Base-by-base conservation (phyloP, 2,329 filamentous ascomycete species). In the Penicillium sp. region DNA sequence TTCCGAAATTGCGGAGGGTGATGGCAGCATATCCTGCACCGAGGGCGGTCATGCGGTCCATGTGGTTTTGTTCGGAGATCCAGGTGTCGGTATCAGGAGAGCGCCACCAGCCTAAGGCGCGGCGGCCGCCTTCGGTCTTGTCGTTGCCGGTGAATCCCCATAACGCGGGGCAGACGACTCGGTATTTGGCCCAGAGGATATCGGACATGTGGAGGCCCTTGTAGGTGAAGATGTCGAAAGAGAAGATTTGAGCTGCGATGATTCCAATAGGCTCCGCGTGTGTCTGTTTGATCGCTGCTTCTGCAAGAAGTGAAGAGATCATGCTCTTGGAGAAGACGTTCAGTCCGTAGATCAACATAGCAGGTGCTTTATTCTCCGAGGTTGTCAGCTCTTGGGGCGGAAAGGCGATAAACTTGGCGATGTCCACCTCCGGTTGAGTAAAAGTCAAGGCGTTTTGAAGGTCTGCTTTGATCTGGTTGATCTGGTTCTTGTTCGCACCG, bases 161-260 rank as follows among this genome's bases (percentile, higher is more conserved):
- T 0, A 99, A 78, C 1, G 92, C 87, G 0, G 94, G 93, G 65
- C 91, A 96, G 3, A 84, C 80, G 14, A 89, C 80, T 55, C 92
- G 86, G 66, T 90, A 89, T 72, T 97, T 97, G 50, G 92, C 88
- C 66, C 96, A 87, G 29, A 97, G 79, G 55, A 97, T 89, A 68
- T 95, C 90, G 48, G 91, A 87, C 54, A 96, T 79, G 1, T 87
- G 82, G 45, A 82, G 74, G 8, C 85, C 87, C 47, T 86, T 82
- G 80, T 86, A 89, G 50, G 82, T 78, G 66, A 90, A 88, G 14
- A 84, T 80, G 16, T 83, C 79, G 48, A 83, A 80, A 1, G 89
- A 88, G 69, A 95, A 93, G 29, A 95, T 81, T 59, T 87, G 84
- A 6, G 88, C 88, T 1, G 87, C 81, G 22, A 92, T 79, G 22